Evolutionary conservation across 2,329 filamentous ascomycete genomes (phyloP).

Genomic region (Pseudogymnoascus sp.): DNA sequence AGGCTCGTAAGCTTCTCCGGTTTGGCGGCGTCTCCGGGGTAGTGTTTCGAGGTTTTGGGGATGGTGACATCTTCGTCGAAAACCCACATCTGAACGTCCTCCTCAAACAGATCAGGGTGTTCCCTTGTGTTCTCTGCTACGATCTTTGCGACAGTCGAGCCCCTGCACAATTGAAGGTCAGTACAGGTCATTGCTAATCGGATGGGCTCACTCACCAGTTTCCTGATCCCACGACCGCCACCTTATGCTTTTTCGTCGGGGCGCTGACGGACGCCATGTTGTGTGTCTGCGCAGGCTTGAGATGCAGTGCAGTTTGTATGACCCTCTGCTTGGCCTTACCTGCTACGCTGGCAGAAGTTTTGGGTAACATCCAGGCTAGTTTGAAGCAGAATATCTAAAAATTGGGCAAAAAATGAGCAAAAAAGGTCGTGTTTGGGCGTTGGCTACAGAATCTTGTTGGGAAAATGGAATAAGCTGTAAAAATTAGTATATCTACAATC

Average conservation of each 20-base stretch:
- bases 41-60: constrained; percentile 62
- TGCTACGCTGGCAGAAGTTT: neutral
- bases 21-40: constrained; percentile 48
- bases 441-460: neutral
- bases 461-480: neutral
- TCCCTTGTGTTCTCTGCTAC: constrained; percentile 82
- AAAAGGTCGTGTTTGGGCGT: neutral
- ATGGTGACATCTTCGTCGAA: constrained; percentile 84
- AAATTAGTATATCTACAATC: constrained; percentile 1
- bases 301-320: constrained; percentile 7
- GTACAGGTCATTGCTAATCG: neutral
- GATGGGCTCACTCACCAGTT: constrained; percentile 62
- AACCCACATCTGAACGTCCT: constrained; percentile 97
- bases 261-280: constrained; percentile 35
- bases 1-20: constrained; percentile 81
- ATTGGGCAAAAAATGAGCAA: neutral
- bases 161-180: constrained; percentile 46
- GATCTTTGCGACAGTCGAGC: constrained; percentile 95
- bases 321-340: constrained; percentile 8
- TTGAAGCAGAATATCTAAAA: neutral
- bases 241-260: constrained; percentile 72
- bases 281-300: constrained; percentile 10
- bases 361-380: constrained; percentile 5
- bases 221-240: constrained; percentile 88
- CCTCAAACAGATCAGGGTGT: constrained; percentile 73